Evolutionary conservation across 129 eudicot genomes (phyloP).

Genomic region (Flaveria brownii): DNA sequence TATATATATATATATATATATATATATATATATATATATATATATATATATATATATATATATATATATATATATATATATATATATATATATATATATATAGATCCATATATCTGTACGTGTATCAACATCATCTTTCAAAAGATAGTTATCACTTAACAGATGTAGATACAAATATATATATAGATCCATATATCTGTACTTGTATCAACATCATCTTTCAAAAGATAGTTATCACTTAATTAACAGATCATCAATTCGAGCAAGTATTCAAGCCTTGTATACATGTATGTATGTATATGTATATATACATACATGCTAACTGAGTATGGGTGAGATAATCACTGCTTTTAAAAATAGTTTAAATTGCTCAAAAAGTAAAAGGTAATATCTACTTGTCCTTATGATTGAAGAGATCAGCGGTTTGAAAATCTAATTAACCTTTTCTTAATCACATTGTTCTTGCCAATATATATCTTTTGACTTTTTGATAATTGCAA

Average conservation of each 20-base stretch:
- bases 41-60: no score
- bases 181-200: neutral
- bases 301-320: neutral
- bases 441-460: neutral
- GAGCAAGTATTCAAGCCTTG: no score
- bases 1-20: neutral
- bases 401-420: neutral
- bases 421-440: neutral
- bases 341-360: neutral
- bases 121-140: neutral
- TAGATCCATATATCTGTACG: neutral
- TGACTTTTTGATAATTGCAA: slow-evolving; percentile 17
- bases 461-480: slow-evolving; percentile 10
- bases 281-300: neutral
- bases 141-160: slow-evolving; percentile 2
- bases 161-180: no score
- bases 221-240: neutral
- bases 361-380: neutral
- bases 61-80: neutral
- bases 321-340: neutral
- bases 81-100: no score
- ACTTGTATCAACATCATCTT: neutral
- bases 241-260: neutral
- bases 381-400: neutral
- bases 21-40: no score